A percentile compares a stretch with the other conserved stretches of the same genome.
Evolutionary conservation across 371 early-diverging fungal genomes (phyloP).

Genomic region (Lichtheimia ornata): DNA sequence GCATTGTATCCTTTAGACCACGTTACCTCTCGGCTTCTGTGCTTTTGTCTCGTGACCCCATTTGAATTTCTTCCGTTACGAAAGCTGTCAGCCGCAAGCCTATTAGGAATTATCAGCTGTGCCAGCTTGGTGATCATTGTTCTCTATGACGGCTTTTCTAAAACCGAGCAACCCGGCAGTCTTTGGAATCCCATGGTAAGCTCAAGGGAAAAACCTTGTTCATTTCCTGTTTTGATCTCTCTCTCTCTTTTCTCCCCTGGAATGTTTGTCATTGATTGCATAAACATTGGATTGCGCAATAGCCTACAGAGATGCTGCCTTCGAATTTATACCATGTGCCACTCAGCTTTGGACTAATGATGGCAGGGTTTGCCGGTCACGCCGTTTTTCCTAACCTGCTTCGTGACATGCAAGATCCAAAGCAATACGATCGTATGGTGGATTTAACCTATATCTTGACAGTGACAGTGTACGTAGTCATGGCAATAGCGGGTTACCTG

Average conservation of each 20-base stretch:
- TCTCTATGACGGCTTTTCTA: constrained; percentile 49
- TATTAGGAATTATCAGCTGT: constrained; percentile 52
- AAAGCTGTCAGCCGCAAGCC: constrained; percentile 42
- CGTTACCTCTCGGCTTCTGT: constrained; percentile 12
- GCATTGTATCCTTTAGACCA: constrained; percentile 26
- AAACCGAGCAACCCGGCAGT: constrained; percentile 52
- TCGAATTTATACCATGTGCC: constrained; percentile 29
- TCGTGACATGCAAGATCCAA: constrained; percentile 61
- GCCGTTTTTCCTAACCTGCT: constrained; percentile 72
- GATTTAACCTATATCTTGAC: constrained; percentile 40
- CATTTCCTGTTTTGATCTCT: constrained; percentile 5
- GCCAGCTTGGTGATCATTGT: constrained; percentile 38
- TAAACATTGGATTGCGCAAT: constrained; percentile 15
- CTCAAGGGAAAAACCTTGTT: constrained; percentile 37
- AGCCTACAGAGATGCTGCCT: constrained; percentile 39
- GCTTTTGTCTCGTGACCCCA: constrained; percentile 22
- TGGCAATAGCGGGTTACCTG: constrained; percentile 59
- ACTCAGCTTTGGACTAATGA: constrained; percentile 41
- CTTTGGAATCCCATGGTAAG: constrained; percentile 52
- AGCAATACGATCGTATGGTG: constrained; percentile 48
- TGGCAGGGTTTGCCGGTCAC: constrained; percentile 57
- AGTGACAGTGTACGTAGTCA: constrained; percentile 24
- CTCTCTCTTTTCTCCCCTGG: constrained; percentile 4
- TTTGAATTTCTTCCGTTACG: constrained; percentile 40
- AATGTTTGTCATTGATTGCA: constrained; percentile 9